Conservation (phyloP, 225 moss, liverwort and hornwort species). For the Anthoceros angustus region DNA sequence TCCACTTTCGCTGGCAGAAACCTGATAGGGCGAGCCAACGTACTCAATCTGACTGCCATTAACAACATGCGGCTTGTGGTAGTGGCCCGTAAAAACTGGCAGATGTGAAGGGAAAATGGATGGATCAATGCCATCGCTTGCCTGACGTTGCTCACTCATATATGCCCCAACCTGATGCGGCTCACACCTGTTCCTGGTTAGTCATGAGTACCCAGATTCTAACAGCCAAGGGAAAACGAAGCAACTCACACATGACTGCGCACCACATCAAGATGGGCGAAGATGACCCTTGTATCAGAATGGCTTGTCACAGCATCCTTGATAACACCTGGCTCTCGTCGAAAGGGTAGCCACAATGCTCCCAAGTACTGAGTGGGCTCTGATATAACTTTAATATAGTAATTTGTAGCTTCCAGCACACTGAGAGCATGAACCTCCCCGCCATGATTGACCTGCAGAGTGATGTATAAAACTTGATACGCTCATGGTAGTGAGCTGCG, state of each 20-base stretch:
- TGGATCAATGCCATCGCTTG: slow-evolving; percentile 86
- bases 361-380: slow-evolving; percentile 74
- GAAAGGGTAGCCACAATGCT: slow-evolving; percentile 89
- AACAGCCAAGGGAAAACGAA: too few species aligned
- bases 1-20: slow-evolving; percentile 60
- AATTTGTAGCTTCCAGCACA: slow-evolving; percentile 88
- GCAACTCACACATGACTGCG: background rate
- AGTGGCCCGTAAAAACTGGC: slow-evolving; percentile 89
- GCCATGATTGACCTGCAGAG: slow-evolving; percentile 73
- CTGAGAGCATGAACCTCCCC: slow-evolving; percentile 82
- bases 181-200: background rate
- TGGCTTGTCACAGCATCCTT: slow-evolving; percentile 49
- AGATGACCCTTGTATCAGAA: slow-evolving; percentile 56
- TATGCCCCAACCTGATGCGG: slow-evolving; percentile 72
- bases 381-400: slow-evolving; percentile 67
- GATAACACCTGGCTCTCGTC: slow-evolving; percentile 66
- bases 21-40: slow-evolving; percentile 87
- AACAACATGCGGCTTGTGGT: slow-evolving; percentile 91
- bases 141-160: slow-evolving; percentile 81
- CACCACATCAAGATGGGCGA: slow-evolving; percentile 88
- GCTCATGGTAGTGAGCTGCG: background rate
- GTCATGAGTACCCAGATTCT: too few species aligned
- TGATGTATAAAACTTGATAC: background rate
- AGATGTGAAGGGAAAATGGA: slow-evolving; percentile 52
- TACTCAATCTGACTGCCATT: slow-evolving; percentile 80